Conservation (phyloP, 2,329 filamentous ascomycete species). For the Microcera coccophila region DNA sequence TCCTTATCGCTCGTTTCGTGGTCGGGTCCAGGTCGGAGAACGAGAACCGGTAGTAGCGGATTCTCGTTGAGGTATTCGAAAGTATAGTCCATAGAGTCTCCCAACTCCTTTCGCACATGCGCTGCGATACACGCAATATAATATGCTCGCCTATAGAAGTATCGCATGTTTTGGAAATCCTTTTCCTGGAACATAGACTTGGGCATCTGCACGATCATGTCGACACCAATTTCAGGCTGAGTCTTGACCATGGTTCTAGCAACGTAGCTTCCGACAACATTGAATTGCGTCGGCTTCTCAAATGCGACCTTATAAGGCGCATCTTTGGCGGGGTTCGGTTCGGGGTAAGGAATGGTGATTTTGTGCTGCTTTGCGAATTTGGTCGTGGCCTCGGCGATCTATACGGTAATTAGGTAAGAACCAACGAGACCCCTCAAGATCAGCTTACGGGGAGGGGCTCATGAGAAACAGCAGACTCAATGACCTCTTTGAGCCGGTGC, state of each 20-base stretch:
- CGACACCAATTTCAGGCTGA: constrained; percentile 58
- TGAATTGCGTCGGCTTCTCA: constrained; percentile 70
- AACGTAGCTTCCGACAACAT: constrained; percentile 85
- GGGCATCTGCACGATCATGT: constrained; percentile 87
- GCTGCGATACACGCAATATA: constrained; percentile 80
- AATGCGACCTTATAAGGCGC: constrained; percentile 80
- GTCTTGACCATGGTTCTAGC: constrained; percentile 68
- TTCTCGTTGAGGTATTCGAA: constrained; percentile 72
- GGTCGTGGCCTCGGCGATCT: constrained; percentile 66
- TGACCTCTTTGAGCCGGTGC: constrained; percentile 48
- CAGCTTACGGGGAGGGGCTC: constrained; percentile 48
- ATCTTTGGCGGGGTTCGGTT: constrained; percentile 71
- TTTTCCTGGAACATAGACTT: constrained; percentile 79
- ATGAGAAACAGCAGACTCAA: constrained; percentile 50
- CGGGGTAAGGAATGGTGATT: constrained; percentile 76
- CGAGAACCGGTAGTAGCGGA: constrained; percentile 66
- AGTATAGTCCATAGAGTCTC: constrained; percentile 51
- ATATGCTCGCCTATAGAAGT: constrained; percentile 92
- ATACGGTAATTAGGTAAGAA: constrained; percentile 15
- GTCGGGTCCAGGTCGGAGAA: constrained; percentile 36
- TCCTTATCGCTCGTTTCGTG: constrained; percentile 14
- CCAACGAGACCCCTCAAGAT: not conserved
- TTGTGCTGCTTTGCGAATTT: constrained; percentile 64
- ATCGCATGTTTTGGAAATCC: constrained; percentile 87
- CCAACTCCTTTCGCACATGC: constrained; percentile 58